phyloP scores from a whole-genome alignment of 1,284 basidiomycete species.

The Cryptococcus sp. region DNA sequence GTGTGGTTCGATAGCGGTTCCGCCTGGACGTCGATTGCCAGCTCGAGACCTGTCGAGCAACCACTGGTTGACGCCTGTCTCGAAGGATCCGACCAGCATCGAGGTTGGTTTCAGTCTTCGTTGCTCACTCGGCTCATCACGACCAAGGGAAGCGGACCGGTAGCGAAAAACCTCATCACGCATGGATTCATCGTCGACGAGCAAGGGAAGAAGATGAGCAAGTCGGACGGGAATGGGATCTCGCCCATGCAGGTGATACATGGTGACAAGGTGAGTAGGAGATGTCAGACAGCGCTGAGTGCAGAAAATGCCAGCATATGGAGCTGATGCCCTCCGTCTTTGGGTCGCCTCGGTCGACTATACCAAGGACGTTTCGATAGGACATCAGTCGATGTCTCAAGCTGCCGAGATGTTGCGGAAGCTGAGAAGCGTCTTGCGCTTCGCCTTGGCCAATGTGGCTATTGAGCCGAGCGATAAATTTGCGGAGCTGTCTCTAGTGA shows the following conservation, averaged over 20 bases:
- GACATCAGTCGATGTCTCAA: slow-evolving; percentile 69
- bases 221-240: slow-evolving; percentile 87
- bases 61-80: slow-evolving; percentile 79
- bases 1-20: slow-evolving; percentile 99
- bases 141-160: slow-evolving; percentile 50
- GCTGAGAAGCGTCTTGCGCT: slow-evolving; percentile 83
- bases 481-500: not conserved
- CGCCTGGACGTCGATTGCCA: slow-evolving; percentile 77
- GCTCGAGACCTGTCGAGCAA: not conserved
- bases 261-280: slow-evolving; percentile 67
- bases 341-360: slow-evolving; percentile 94
- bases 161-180: slow-evolving; percentile 75
- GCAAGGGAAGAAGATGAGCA: slow-evolving; percentile 95
- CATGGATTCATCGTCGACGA: slow-evolving; percentile 97
- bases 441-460: slow-evolving; percentile 75
- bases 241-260: slow-evolving; percentile 75
- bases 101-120: slow-evolving; percentile 98
- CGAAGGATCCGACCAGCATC: slow-evolving; percentile 95
- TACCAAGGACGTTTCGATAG: slow-evolving; percentile 80
- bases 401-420: slow-evolving; percentile 74
- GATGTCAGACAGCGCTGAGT: too few species aligned
- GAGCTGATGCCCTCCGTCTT: slow-evolving; percentile 78
- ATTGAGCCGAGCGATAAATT: slow-evolving; percentile 32
- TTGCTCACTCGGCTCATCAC: slow-evolving; percentile 74
- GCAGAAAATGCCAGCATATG: slow-evolving; percentile 40